Percentiles rank a stretch among this genome's conserved stretches.
phyloP scores from a whole-genome alignment of 768 basidiomycete genomes.

The Phaeotremella skinneri region DNA sequence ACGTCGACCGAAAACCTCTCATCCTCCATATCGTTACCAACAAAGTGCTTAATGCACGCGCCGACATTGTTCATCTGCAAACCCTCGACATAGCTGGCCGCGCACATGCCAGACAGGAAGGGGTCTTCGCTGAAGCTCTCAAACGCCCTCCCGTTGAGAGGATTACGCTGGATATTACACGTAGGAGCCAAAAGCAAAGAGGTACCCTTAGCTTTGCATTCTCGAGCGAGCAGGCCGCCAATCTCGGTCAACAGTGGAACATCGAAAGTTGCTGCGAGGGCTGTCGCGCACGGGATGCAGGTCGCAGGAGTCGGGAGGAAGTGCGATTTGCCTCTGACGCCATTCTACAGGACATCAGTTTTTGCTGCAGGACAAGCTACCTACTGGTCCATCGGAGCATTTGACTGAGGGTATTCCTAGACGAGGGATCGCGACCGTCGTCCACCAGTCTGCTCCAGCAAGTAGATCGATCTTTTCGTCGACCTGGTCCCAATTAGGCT shows the following conservation, averaged over 20 bases:
- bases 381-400: conserved; percentile 65
- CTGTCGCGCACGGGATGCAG: conserved; percentile 68
- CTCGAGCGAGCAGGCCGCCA: conserved; percentile 63
- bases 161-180: conserved; percentile 66
- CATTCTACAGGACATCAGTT: conserved; percentile 64
- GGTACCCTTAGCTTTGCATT: conserved; percentile 63
- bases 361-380: neutral
- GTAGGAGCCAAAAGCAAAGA: conserved; percentile 69
- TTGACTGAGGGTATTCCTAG: conserved; percentile 66
- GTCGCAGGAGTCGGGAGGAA: conserved; percentile 56
- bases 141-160: conserved; percentile 55
- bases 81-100: conserved; percentile 68
- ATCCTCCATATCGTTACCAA: conserved; percentile 69
- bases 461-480: conserved; percentile 62
- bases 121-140: conserved; percentile 75
- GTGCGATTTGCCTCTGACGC: conserved; percentile 57
- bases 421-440: conserved; percentile 54
- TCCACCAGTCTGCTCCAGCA: conserved; percentile 70
- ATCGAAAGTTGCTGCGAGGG: conserved; percentile 70
- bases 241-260: conserved; percentile 59
- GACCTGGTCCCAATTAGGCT: conserved; percentile 28
- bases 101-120: conserved; percentile 61
- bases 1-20: conserved; percentile 55
- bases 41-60: conserved; percentile 71
- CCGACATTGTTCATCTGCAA: conserved; percentile 66